These are phyloP conservation scores for Emericellopsis atlantica DNA, from an alignment of 2,329 filamentous ascomycete genomes.

Conservation along the genomic window DNA sequence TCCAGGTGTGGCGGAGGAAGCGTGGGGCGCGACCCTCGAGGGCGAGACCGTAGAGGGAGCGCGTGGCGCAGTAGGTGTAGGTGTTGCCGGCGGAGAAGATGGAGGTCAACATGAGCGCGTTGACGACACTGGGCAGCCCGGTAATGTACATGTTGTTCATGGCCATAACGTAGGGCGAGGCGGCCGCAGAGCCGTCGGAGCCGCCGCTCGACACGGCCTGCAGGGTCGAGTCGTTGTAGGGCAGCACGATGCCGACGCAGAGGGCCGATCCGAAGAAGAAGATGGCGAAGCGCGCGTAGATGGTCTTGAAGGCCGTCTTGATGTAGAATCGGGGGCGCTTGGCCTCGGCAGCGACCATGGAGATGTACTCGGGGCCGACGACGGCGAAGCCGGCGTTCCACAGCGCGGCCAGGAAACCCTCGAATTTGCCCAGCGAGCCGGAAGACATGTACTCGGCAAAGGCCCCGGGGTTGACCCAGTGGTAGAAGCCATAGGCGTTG, in stretches of 20 bases:
- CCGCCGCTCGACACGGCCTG: slow-evolving; percentile 14
- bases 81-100: slow-evolving; percentile 36
- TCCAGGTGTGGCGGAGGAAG: slow-evolving; percentile 45
- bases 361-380: slow-evolving; percentile 50
- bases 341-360: slow-evolving; percentile 51
- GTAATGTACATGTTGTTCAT: slow-evolving; percentile 39
- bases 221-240: slow-evolving; percentile 13
- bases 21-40: slow-evolving; percentile 33
- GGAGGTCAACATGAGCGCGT: slow-evolving; percentile 33
- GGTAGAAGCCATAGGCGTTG: slow-evolving; percentile 48
- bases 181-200: slow-evolving; percentile 25
- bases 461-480: slow-evolving; percentile 49
- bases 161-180: slow-evolving; percentile 45
- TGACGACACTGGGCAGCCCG: slow-evolving; percentile 44
- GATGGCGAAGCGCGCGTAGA: slow-evolving; percentile 13
- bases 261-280: slow-evolving; percentile 19
- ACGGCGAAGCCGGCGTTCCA: slow-evolving; percentile 32
- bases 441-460: slow-evolving; percentile 39
- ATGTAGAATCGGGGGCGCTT: slow-evolving; percentile 37
- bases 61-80: slow-evolving; percentile 37
- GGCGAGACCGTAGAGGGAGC: slow-evolving; percentile 37
- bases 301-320: slow-evolving; percentile 23
- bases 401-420: slow-evolving; percentile 53
- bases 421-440: slow-evolving; percentile 49
- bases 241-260: slow-evolving; percentile 16